phyloP scores from a whole-genome alignment of 441 rosid species.

The Brassica hybrid region DNA sequence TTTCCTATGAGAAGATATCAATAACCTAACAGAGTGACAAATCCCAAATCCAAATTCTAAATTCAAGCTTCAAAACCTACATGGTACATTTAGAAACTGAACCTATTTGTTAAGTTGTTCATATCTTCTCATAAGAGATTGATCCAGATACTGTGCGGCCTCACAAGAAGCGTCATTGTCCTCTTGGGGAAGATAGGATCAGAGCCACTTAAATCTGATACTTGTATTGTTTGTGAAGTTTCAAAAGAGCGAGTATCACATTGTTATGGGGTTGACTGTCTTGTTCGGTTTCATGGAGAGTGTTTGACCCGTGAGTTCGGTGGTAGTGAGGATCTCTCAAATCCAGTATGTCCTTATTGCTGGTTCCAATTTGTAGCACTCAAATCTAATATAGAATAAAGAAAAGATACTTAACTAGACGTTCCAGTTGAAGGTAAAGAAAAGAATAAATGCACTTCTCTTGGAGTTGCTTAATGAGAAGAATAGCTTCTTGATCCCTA shows the following conservation, averaged over 20 bases:
- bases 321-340: conserved; percentile 43
- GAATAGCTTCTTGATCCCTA: conserved; percentile 70
- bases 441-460: conserved; percentile 61
- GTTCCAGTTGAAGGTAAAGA: conserved; percentile 17
- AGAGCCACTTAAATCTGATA: neutral
- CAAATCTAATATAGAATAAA: conserved; percentile 33
- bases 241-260: conserved; percentile 32
- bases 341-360: conserved; percentile 42
- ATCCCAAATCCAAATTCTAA: no score
- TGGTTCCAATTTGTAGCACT: conserved; percentile 43
- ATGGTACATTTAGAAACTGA: no score
- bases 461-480: conserved; percentile 83
- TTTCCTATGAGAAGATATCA: no score
- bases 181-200: no score
- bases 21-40: no score
- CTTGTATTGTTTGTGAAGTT: conserved; percentile 45
- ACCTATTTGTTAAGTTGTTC: neutral
- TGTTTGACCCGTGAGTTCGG: conserved; percentile 41
- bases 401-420: neutral
- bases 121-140: conserved; percentile 3
- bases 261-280: conserved; percentile 56
- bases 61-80: no score
- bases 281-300: conserved; percentile 47
- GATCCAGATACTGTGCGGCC: conserved; percentile 27
- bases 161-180: conserved; percentile 27